Percentiles rank a stretch among this genome's conserved stretches.
Evolutionary conservation across 2,329 filamentous ascomycete genomes (phyloP).

Genomic region (Ophiostoma quercus): DNA sequence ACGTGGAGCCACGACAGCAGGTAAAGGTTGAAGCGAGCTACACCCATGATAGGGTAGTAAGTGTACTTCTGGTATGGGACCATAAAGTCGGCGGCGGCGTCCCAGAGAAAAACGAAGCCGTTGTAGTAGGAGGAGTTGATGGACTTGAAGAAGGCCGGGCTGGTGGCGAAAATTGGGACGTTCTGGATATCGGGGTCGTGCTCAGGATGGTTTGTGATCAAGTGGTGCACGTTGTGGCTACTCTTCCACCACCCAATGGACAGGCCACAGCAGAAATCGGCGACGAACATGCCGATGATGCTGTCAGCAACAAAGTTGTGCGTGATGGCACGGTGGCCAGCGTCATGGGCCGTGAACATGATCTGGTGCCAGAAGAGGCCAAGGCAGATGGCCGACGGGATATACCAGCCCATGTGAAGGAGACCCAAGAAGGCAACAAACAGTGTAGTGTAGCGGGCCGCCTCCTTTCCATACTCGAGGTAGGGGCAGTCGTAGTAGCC

Average conservation of each 20-base stretch:
- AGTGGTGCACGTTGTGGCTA: conserved; percentile 63
- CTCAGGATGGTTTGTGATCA: conserved; percentile 59
- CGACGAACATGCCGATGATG: conserved; percentile 57
- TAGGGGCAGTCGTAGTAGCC: conserved; percentile 57
- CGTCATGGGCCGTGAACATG: conserved; percentile 64
- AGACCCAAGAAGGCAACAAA: conserved; percentile 46
- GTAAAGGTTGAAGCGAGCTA: conserved; percentile 70
- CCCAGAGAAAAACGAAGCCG: conserved; percentile 55
- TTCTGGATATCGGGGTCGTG: conserved; percentile 60
- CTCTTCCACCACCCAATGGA: conserved; percentile 67
- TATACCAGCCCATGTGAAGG: conserved; percentile 50
- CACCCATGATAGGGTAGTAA: conserved; percentile 62
- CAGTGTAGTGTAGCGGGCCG: conserved; percentile 48
- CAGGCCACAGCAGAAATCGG: conserved; percentile 60
- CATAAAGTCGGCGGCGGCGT: conserved; percentile 54
- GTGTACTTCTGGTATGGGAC: conserved; percentile 59
- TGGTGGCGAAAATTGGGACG: conserved; percentile 63
- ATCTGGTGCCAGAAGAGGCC: conserved; percentile 64
- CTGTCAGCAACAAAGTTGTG: conserved; percentile 54
- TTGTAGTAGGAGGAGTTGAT: conserved; percentile 63
- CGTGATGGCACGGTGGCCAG: conserved; percentile 59
- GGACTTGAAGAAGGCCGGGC: conserved; percentile 59
- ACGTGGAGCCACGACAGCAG: conserved; percentile 62
- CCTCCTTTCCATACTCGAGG: conserved; percentile 53
- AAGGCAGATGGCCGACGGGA: conserved; percentile 53